phyloP scores from a whole-genome alignment of 2,329 filamentous ascomycete genomes.

The Xylariomycetidae sp. region DNA sequence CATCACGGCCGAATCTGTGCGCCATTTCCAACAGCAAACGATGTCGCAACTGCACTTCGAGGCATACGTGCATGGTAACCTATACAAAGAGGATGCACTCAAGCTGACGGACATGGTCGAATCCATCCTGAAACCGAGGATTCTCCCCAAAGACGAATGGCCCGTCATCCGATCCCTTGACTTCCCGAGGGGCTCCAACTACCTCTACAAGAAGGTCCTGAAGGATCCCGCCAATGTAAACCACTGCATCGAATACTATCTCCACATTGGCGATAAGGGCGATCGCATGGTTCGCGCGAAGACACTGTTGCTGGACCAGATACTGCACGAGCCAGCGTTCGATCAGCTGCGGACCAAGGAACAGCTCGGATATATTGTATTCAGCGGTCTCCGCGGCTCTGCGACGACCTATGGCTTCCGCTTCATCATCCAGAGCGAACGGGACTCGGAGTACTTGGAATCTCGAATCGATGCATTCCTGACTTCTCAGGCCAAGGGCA shows the following conservation, averaged over 20 bases:
- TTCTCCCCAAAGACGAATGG: constrained; percentile 73
- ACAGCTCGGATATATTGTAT: constrained; percentile 94
- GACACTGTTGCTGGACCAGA: constrained; percentile 76
- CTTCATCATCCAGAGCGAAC: constrained; percentile 90
- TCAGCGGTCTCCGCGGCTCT: constrained; percentile 67
- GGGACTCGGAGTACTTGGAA: constrained; percentile 76
- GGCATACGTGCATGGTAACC: constrained; percentile 80
- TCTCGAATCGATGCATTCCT: constrained; percentile 84
- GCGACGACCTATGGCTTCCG: constrained; percentile 79
- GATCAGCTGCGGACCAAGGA: constrained; percentile 95
- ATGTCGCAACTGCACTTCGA: constrained; percentile 83
- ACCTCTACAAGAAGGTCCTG: constrained; percentile 71
- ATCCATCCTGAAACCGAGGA: constrained; percentile 65
- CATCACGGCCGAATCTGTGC: constrained; percentile 68
- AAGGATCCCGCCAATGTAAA: constrained; percentile 87
- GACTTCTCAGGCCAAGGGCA: constrained; percentile 53
- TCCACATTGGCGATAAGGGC: constrained; percentile 62
- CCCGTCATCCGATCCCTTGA: constrained; percentile 70
- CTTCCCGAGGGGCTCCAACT: constrained; percentile 75
- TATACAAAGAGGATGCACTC: constrained; percentile 89
- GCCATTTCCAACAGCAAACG: constrained; percentile 72
- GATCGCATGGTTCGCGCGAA: constrained; percentile 69
- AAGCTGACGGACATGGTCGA: constrained; percentile 80
- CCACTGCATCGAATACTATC: constrained; percentile 74
- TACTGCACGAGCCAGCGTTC: constrained; percentile 89